Evolutionary conservation across 208 protist species (phyloP).

Genomic region (Porcisia hertigi): DNA sequence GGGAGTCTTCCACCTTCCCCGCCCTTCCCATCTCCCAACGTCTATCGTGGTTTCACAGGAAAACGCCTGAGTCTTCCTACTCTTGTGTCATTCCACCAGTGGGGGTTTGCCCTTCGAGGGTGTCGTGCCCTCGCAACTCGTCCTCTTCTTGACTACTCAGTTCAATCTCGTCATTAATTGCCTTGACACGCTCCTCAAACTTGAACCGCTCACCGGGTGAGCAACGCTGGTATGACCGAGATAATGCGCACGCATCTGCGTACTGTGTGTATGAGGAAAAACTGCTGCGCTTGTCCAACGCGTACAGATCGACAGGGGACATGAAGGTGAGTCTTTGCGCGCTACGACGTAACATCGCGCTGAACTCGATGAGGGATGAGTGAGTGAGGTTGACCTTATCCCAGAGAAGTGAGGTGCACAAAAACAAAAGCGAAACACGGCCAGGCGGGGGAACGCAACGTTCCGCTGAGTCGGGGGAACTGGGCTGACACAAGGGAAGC

Average conservation of each 20-base stretch:
- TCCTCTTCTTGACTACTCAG: constrained; percentile 12
- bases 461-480: no score
- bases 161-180: constrained; percentile 26
- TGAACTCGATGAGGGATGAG: neutral
- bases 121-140: neutral
- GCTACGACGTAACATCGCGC: neutral
- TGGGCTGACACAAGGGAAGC: no score
- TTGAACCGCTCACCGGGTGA: constrained; percentile 21
- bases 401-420: neutral
- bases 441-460: no score
- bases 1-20: no score
- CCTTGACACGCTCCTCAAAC: constrained; percentile 32
- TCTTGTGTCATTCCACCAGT: neutral
- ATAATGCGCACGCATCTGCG: constrained; percentile 16
- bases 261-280: constrained; percentile 31
- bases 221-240: constrained; percentile 28
- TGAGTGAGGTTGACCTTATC: no score
- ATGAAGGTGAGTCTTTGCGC: neutral
- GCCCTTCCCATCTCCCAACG: no score
- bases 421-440: neutral
- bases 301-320: constrained; percentile 47
- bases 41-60: no score
- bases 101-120: neutral
- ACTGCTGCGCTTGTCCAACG: constrained; percentile 33
- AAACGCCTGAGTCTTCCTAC: neutral